Conservation (phyloP, 2,329 filamentous ascomycete genomes). For the Fusarium duplospermum region DNA sequence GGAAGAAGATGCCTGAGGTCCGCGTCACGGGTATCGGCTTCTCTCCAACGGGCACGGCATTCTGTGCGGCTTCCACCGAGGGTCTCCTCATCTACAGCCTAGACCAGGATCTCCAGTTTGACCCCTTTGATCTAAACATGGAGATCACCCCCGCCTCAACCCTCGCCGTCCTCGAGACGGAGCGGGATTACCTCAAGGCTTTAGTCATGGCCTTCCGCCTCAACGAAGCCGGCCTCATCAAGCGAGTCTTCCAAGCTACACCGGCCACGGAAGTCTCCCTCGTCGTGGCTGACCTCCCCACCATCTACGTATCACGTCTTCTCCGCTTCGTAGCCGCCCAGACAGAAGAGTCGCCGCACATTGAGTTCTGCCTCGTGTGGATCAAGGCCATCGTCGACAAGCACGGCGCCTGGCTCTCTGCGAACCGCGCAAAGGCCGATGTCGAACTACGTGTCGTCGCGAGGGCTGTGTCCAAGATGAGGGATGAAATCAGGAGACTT, state of each 20-base stretch:
- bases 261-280: conserved; percentile 80
- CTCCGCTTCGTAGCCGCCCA: conserved; percentile 89
- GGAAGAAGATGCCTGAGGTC: conserved; percentile 83
- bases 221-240: conserved; percentile 85
- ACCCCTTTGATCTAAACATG: conserved; percentile 96
- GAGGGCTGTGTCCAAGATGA: conserved; percentile 82
- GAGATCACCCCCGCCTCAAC: conserved; percentile 91
- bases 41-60: conserved; percentile 87
- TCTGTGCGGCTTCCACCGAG: conserved; percentile 95
- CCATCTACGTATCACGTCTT: conserved; percentile 86
- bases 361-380: conserved; percentile 96
- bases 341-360: conserved; percentile 89
- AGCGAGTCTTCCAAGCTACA: conserved; percentile 85
- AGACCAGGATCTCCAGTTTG: conserved; percentile 86
- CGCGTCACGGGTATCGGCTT: conserved; percentile 88
- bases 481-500: conserved; percentile 82
- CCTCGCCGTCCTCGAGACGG: conserved; percentile 72
- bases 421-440: conserved; percentile 82
- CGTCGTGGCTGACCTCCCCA: conserved; percentile 82
- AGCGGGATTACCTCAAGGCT: conserved; percentile 88
- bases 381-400: conserved; percentile 84
- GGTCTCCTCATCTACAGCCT: conserved; percentile 93
- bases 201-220: conserved; percentile 97
- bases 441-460: conserved; percentile 87
- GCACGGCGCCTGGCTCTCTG: conserved; percentile 87